A percentile compares a stretch with the other conserved stretches of the same genome.
phyloP scores from a whole-genome alignment of 306 rosid species.

The Trifolium fragiferum region DNA sequence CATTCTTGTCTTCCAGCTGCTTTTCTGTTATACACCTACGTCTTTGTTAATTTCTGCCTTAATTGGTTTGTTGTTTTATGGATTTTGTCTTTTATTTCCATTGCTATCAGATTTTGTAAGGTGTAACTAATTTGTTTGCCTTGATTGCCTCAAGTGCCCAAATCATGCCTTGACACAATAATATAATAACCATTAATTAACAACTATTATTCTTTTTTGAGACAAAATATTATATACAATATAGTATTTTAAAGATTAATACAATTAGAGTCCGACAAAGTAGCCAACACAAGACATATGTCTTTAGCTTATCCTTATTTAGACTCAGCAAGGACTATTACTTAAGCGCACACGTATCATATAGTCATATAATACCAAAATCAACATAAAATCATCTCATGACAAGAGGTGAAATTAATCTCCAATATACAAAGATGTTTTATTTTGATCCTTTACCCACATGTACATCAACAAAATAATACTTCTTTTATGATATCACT shows the following conservation, averaged over 20 bases:
- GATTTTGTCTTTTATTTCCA: background rate
- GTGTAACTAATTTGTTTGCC: background rate
- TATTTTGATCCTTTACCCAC: constrained; percentile 19
- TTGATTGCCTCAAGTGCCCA: background rate
- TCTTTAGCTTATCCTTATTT: constrained; percentile 34
- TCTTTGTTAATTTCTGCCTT: background rate
- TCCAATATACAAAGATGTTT: constrained; percentile 37
- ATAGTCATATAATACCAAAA: constrained; percentile 29
- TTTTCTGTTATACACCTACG: constrained; percentile 4
- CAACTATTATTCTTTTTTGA: background rate
- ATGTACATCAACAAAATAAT: no score
- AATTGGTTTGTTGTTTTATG: background rate
- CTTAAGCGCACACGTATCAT: constrained; percentile 52
- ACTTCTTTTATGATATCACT: background rate
- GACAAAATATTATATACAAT: background rate
- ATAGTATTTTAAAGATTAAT: background rate
- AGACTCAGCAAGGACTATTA: constrained; percentile 42
- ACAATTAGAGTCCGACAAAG: constrained; percentile 57
- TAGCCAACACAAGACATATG: constrained; percentile 58
- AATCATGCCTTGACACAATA: constrained; percentile 15
- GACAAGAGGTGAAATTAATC: constrained; percentile 24
- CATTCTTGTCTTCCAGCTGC: constrained; percentile 1
- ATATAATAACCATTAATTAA: background rate
- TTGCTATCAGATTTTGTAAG: background rate
- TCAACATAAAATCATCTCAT: constrained; percentile 41